Conservation (phyloP, 2,329 filamentous ascomycete genomes). For the Curvularia lunata region DNA sequence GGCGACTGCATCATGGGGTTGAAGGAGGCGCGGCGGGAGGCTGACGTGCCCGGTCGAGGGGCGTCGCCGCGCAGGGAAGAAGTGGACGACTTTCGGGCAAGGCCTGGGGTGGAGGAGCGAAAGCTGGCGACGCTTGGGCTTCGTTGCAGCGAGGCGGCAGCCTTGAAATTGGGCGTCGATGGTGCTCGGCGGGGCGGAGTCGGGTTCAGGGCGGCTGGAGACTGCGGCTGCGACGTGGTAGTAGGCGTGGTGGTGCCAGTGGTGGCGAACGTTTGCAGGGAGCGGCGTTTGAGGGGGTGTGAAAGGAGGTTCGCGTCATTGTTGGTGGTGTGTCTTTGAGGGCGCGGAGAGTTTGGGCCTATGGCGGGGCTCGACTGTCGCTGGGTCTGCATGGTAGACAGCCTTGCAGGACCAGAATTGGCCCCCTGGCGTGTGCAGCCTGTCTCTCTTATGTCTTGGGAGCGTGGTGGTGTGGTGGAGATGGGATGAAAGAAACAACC, state of each 20-base stretch:
- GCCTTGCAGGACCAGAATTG: slow-evolving; percentile 31
- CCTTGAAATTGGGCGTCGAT: slow-evolving; percentile 38
- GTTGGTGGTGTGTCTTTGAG: slow-evolving; percentile 41
- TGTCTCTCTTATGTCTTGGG: slow-evolving; percentile 5
- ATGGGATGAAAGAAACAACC: slow-evolving; percentile 13
- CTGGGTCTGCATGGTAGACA: slow-evolving; percentile 36
- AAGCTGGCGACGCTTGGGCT: slow-evolving; percentile 53
- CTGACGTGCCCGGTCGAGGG: slow-evolving; percentile 40
- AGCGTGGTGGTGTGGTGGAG: slow-evolving; percentile 7
- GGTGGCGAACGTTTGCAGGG: slow-evolving; percentile 39
- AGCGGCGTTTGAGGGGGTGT: slow-evolving; percentile 46
- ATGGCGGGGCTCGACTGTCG: slow-evolving; percentile 18
- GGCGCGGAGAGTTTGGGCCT: slow-evolving; percentile 18
- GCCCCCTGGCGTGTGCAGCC: slow-evolving; percentile 14
- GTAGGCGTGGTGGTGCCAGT: slow-evolving; percentile 8
- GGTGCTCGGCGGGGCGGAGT: slow-evolving; percentile 32
- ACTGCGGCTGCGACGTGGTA: slow-evolving; percentile 39
- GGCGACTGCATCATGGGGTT: slow-evolving; percentile 50
- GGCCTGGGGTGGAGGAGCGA: slow-evolving; percentile 49
- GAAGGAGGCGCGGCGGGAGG: slow-evolving; percentile 54
- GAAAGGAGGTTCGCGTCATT: slow-evolving; percentile 44
- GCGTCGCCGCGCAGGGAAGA: slow-evolving; percentile 52
- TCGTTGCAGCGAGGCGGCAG: slow-evolving; percentile 47
- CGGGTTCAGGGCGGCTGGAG: slow-evolving; percentile 24
- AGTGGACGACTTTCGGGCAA: slow-evolving; percentile 53